Conservation (phyloP, 495 filamentous ascomycete genomes). For the Xylaria grammica region DNA sequence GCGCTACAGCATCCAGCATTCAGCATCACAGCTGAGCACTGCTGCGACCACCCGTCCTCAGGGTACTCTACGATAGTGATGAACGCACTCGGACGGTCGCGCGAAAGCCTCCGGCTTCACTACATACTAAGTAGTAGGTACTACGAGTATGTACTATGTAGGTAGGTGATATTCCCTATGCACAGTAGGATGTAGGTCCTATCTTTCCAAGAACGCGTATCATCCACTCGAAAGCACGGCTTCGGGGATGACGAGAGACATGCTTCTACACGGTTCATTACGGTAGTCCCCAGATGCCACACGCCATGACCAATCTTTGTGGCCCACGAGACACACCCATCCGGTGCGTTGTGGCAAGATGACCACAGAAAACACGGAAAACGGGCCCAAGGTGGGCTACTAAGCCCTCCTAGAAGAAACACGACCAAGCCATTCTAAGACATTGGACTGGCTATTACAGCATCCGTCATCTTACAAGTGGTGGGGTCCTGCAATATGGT, state of each 20-base stretch:
- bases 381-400: conserved; percentile 30
- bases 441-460: conserved; percentile 52
- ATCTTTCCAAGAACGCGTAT: conserved; percentile 21
- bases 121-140: background rate
- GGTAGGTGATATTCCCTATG: no score
- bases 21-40: background rate
- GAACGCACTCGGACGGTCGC: no score
- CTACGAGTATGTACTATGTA: background rate
- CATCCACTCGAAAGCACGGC: conserved; percentile 31
- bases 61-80: no score
- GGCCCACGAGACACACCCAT: conserved; percentile 53
- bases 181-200: background rate
- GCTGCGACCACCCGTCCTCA: background rate
- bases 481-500: conserved; percentile 47
- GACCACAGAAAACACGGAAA: conserved; percentile 27
- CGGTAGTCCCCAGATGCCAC: conserved; percentile 35
- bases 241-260: conserved; percentile 43
- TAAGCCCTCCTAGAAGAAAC: conserved; percentile 38
- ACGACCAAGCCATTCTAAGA: conserved; percentile 53
- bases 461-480: conserved; percentile 48
- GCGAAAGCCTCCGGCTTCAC: background rate
- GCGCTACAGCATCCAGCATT: background rate
- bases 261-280: conserved; percentile 31
- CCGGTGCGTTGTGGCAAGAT: conserved; percentile 48
- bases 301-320: conserved; percentile 45